Evolutionary conservation across 345 rosid species (phyloP), one percentile per base, ranked within the genome.

Genomic region (Brassica carinata): DNA sequence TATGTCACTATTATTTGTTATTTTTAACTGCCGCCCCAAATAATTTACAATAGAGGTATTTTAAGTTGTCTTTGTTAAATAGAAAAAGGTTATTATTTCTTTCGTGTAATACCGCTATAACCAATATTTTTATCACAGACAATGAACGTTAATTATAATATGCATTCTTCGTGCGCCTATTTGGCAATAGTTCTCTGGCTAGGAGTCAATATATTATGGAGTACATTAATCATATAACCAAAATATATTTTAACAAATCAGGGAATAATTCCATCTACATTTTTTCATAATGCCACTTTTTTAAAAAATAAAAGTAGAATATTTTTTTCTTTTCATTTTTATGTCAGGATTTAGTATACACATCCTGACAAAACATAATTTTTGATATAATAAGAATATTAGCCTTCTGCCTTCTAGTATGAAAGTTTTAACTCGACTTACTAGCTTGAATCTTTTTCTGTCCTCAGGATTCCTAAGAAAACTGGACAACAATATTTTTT

Each of bases 141-240:
- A 53, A 5, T n/a, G 58, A 53, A 48, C 7, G 8, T 53, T n/a
- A 53, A 55, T 17, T 55, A 55, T 15, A 55, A 27, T n/a, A 34
- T 13, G 64, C 43, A 26, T 55, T 72, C 19, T 64, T 1, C 5
- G 31, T 53, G 72, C 18, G 30, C 73, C 73, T 30, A 73, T 73
- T 77, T 79, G 77, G 62, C 77, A 73, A 19, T 67, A 67, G 11
- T 43, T 73, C 29, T 43, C 4, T 79, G 82, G 82, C 31, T 72
- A 27, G 77, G 82, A n/a, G 18, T 18, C 73, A 58, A 43, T 59
- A 59, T 30, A 73, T 11, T 8, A 79, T 67, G 73, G 43, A 53
- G 19, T n/a, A 5, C 65, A 33, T 57, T 78, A 66, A 66, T 65
- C 53, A 57, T 66, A 55, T 57, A 55, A 38, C 68, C 18, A 72